Evolutionary conservation across 257 asterid genomes (phyloP).

Genomic region (Craterostigma plantagineum): DNA sequence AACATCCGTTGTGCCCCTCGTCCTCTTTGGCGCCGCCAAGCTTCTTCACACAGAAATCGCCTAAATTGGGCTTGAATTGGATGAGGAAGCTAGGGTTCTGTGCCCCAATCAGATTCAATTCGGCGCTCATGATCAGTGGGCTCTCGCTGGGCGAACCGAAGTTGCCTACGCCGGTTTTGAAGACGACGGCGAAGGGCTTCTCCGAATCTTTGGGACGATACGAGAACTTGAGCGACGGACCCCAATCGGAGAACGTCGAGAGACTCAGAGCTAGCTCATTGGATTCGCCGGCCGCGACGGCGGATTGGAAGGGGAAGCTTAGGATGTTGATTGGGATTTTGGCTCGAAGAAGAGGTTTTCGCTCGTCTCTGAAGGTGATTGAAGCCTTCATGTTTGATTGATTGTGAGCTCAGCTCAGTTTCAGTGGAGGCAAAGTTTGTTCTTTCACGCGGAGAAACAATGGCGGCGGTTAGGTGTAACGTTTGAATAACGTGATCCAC

Average conservation of each 20-base stretch:
- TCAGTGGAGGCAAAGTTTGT: background rate
- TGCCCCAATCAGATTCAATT: conserved; percentile 41
- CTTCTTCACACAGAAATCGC: conserved; percentile 46
- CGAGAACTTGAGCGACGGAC: conserved; percentile 53
- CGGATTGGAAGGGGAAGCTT: conserved; percentile 59
- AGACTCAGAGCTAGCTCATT: conserved; percentile 58
- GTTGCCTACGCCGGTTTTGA: conserved; percentile 75
- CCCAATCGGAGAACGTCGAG: conserved; percentile 48
- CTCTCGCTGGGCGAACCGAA: conserved; percentile 71
- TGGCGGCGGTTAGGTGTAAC: too few relatives aligned
- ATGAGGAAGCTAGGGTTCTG: conserved; percentile 74
- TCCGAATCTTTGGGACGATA: conserved; percentile 68
- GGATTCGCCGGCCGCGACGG: conserved; percentile 64
- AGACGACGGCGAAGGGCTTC: conserved; percentile 57
- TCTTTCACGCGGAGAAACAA: too few relatives aligned
- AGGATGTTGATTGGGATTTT: conserved; percentile 66
- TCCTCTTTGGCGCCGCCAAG: conserved; percentile 10
- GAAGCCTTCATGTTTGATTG: conserved; percentile 69
- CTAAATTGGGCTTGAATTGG: conserved; percentile 71
- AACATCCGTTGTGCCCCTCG: conserved; percentile 12
- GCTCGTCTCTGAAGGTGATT: conserved; percentile 75
- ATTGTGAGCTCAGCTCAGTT: too few relatives aligned
- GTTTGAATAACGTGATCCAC: too few relatives aligned
- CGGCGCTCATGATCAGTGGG: conserved; percentile 87
- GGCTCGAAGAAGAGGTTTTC: conserved; percentile 65